Percentiles rank a stretch among this genome's conserved stretches.
Evolutionary conservation across 164 flowering plant genomes (phyloP).

Genomic region (Aristolochia fimbriata): DNA sequence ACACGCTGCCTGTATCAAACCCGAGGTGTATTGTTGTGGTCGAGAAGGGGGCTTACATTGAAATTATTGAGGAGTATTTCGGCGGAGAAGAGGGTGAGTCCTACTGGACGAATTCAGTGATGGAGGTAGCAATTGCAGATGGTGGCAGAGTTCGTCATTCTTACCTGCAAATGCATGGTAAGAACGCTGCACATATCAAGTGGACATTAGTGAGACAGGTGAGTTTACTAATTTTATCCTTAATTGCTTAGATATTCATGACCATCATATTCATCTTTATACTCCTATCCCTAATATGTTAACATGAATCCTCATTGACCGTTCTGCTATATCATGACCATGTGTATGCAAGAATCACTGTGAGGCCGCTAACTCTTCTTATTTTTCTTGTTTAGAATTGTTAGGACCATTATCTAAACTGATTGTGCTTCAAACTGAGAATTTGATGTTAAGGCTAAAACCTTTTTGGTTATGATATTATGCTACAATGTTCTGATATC

Average conservation of each 20-base stretch:
- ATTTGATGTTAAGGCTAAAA: too few relatives aligned
- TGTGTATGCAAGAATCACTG: too few relatives aligned
- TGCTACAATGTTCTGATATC: too few relatives aligned
- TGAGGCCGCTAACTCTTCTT: too few relatives aligned
- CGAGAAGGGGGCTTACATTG: constrained; percentile 80
- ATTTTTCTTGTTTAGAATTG: too few relatives aligned
- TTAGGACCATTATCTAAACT: too few relatives aligned
- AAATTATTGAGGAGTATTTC: constrained; percentile 65
- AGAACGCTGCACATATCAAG: constrained; percentile 72
- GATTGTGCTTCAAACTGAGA: too few relatives aligned
- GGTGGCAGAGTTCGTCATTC: constrained; percentile 67
- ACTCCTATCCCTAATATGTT: too few relatives aligned
- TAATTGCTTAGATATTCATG: neutral
- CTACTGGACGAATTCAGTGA: constrained; percentile 81
- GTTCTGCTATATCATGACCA: too few relatives aligned
- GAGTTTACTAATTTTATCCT: neutral
- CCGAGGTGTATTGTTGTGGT: constrained; percentile 85
- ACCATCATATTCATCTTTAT: too few relatives aligned
- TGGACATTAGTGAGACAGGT: constrained; percentile 87
- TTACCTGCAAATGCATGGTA: constrained; percentile 56
- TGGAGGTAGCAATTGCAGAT: constrained; percentile 56
- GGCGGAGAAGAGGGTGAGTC: constrained; percentile 27
- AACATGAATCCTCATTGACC: too few relatives aligned
- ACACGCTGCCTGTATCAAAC: constrained; percentile 54
- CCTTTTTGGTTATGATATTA: too few relatives aligned